Evolutionary conservation across 1,139 yeast genomes (phyloP).

Genomic region (Yamadazyma triangularis): DNA sequence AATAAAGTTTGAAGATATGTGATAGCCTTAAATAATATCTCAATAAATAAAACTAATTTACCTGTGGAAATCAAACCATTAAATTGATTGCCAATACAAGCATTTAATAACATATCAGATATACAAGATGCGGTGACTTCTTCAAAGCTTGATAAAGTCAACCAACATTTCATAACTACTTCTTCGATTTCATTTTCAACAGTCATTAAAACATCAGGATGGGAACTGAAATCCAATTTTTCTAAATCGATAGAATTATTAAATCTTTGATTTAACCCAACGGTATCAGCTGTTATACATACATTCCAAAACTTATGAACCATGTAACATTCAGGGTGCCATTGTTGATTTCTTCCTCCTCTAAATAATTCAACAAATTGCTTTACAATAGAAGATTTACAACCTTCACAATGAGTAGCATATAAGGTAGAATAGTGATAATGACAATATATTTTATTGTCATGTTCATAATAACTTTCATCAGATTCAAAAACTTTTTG

Average conservation of each 20-base stretch:
- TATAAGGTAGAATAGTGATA: conserved; percentile 81
- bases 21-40: conserved; percentile 71
- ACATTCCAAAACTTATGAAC: conserved; percentile 97
- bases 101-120: conserved; percentile 85
- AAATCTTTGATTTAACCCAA: conserved; percentile 36
- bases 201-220: conserved; percentile 28
- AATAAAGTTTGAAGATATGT: conserved; percentile 35
- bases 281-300: conserved; percentile 59
- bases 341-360: conserved; percentile 92
- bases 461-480: conserved; percentile 90
- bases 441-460: conserved; percentile 80
- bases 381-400: conserved; percentile 84
- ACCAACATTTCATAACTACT: conserved; percentile 80
- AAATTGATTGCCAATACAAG: conserved; percentile 70
- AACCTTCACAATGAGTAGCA: conserved; percentile 92
- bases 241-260: conserved; percentile 5
- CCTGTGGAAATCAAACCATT: conserved; percentile 75
- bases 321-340: conserved; percentile 99
- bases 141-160: conserved; percentile 81
- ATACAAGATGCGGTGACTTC: conserved; percentile 91
- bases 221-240: conserved; percentile 1
- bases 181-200: conserved; percentile 66
- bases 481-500: conserved; percentile 84
- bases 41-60: conserved; percentile 66
- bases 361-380: conserved; percentile 91